Evolutionary conservation across 768 basidiomycete genomes (phyloP).

Genomic region (Lentinula lateritia): DNA sequence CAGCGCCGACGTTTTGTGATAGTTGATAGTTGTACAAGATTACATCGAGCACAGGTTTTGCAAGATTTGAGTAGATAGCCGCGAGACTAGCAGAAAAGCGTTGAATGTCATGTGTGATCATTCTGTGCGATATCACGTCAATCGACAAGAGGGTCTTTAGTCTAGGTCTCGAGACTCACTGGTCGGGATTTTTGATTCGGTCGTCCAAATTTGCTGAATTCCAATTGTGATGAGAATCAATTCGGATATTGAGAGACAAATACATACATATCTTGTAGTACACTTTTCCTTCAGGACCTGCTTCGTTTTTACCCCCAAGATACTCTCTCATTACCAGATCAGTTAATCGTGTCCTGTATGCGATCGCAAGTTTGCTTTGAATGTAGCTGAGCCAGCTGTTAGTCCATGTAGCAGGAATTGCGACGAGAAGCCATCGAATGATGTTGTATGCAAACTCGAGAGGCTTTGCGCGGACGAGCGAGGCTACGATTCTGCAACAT

Average conservation of each 20-base stretch:
- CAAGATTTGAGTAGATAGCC: slow-evolving; percentile 90
- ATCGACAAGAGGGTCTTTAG: neutral
- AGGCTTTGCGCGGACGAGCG: slow-evolving; percentile 83
- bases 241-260: slow-evolving; percentile 1
- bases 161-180: slow-evolving; percentile 37
- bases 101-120: slow-evolving; percentile 95
- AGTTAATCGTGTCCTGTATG: slow-evolving; percentile 84
- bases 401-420: slow-evolving; percentile 89
- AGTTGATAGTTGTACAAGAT: slow-evolving; percentile 96
- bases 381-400: slow-evolving; percentile 91
- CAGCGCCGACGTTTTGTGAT: slow-evolving; percentile 90
- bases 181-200: slow-evolving; percentile 92
- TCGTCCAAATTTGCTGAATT: slow-evolving; percentile 87
- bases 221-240: neutral
- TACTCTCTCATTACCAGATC: slow-evolving; percentile 79
- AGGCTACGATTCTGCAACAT: slow-evolving; percentile 78
- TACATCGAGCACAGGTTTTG: slow-evolving; percentile 89
- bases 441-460: slow-evolving; percentile 80
- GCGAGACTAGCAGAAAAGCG: slow-evolving; percentile 87
- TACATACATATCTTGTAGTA: slow-evolving; percentile 87
- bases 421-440: slow-evolving; percentile 83
- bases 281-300: slow-evolving; percentile 63
- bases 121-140: slow-evolving; percentile 38
- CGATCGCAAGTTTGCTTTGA: slow-evolving; percentile 88
- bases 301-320: slow-evolving; percentile 63